Conservation (phyloP, 2,329 filamentous ascomycete genomes). For the Pestalotiopsis sp. region DNA sequence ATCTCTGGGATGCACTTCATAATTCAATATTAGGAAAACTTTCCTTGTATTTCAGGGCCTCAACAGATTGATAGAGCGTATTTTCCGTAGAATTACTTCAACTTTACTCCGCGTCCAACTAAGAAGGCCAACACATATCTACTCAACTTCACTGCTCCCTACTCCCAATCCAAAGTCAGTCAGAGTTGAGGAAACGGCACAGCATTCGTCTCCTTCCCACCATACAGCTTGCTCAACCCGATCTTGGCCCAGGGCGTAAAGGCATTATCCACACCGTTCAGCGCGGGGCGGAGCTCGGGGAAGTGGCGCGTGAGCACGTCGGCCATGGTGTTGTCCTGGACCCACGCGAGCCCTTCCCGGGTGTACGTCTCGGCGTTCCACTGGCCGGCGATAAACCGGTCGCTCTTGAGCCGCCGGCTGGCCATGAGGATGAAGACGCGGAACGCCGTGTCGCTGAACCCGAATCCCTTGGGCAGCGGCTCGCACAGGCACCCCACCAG, state of each 20-base stretch:
- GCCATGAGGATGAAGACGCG: slow-evolving; percentile 49
- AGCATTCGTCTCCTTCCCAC: slow-evolving; percentile 29
- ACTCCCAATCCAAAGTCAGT: not conserved
- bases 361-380: slow-evolving; percentile 44
- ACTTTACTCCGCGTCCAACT: not conserved
- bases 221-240: slow-evolving; percentile 23
- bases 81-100: too few relatives aligned
- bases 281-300: slow-evolving; percentile 36
- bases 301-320: slow-evolving; percentile 46
- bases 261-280: slow-evolving; percentile 35
- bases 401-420: slow-evolving; percentile 43
- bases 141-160: not conserved
- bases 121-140: not conserved
- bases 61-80: too few relatives aligned
- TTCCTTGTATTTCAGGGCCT: too few relatives aligned
- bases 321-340: slow-evolving; percentile 44
- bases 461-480: slow-evolving; percentile 46
- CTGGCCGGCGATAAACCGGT: slow-evolving; percentile 44
- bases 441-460: slow-evolving; percentile 51
- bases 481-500: slow-evolving; percentile 45
- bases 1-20: too few relatives aligned
- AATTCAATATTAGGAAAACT: too few relatives aligned
- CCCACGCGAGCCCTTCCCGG: slow-evolving; percentile 43
- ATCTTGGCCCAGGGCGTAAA: slow-evolving; percentile 36
- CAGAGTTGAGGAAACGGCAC: not conserved